These are phyloP conservation scores for Silene coronaria DNA, from an alignment of 179 eudicot species.

Conservation along the genomic window DNA sequence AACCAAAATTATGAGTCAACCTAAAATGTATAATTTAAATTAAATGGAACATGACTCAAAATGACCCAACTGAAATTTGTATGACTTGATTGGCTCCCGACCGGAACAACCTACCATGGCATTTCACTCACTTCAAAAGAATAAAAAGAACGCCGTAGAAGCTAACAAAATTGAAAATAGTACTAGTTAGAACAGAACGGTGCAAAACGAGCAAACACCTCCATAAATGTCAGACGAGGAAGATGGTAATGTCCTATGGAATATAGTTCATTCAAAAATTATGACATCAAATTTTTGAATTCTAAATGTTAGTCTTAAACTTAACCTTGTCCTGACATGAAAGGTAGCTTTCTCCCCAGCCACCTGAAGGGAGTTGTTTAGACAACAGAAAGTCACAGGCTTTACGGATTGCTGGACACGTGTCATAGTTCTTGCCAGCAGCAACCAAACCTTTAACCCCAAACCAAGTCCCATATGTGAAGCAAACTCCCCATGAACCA, in stretches of 20 bases:
- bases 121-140: not conserved
- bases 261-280: not conserved
- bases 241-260: not conserved
- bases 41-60: not conserved
- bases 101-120: not conserved
- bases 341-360: conserved; percentile 99
- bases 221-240: not conserved
- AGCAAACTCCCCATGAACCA: conserved; percentile 99
- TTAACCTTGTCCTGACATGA: conserved; percentile 83
- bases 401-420: conserved; percentile 57
- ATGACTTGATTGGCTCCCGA: not conserved
- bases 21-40: not conserved
- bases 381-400: conserved; percentile 85
- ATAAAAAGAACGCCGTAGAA: not conserved
- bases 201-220: not conserved
- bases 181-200: not conserved
- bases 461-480: conserved; percentile 91
- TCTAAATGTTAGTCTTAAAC: not conserved
- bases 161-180: not conserved
- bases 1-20: not conserved
- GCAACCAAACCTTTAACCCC: conserved; percentile 75
- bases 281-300: not conserved
- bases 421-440: conserved; percentile 58
- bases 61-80: not conserved
- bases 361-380: conserved; percentile 75